Conservation (phyloP, 1,139 yeast species). For the Blastobotrys ciferrii region DNA sequence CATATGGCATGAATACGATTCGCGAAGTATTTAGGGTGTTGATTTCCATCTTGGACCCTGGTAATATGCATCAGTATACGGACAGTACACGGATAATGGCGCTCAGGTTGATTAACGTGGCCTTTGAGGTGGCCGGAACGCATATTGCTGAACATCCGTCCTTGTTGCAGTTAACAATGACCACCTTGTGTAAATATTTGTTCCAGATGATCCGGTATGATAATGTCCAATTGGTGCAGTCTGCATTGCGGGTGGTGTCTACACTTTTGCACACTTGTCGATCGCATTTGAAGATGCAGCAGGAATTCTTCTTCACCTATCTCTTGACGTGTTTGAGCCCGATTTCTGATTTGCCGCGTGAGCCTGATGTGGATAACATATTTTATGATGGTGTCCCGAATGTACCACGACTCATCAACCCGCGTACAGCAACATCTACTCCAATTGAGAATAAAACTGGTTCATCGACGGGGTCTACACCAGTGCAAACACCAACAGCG, state of each 20-base stretch:
- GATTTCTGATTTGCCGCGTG: slow-evolving; percentile 39
- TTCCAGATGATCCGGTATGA: slow-evolving; percentile 77
- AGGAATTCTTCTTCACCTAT: slow-evolving; percentile 42
- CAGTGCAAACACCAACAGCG: slow-evolving; percentile 15
- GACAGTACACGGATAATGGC: slow-evolving; percentile 87
- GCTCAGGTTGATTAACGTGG: slow-evolving; percentile 67
- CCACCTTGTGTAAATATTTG: slow-evolving; percentile 77
- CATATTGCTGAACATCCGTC: slow-evolving; percentile 65
- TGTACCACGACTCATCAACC: slow-evolving; percentile 36
- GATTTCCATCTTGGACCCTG: slow-evolving; percentile 81
- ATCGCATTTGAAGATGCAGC: slow-evolving; percentile 40
- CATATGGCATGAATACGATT: slow-evolving; percentile 67
- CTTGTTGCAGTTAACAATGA: slow-evolving; percentile 66
- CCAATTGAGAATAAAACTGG: slow-evolving; percentile 16
- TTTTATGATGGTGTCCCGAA: slow-evolving; percentile 44
- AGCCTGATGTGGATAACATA: slow-evolving; percentile 40
- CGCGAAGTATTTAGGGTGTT: slow-evolving; percentile 70
- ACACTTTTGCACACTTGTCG: slow-evolving; percentile 45
- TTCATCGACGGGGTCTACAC: slow-evolving; percentile 23
- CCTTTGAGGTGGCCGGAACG: slow-evolving; percentile 78
- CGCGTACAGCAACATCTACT: slow-evolving; percentile 24
- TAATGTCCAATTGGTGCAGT: slow-evolving; percentile 62
- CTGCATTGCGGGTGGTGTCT: slow-evolving; percentile 72
- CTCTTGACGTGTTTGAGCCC: slow-evolving; percentile 41
- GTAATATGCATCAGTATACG: slow-evolving; percentile 79